Evolutionary conservation across 1,284 basidiomycete species (phyloP).

Genomic region (Bjerkandera adusta): DNA sequence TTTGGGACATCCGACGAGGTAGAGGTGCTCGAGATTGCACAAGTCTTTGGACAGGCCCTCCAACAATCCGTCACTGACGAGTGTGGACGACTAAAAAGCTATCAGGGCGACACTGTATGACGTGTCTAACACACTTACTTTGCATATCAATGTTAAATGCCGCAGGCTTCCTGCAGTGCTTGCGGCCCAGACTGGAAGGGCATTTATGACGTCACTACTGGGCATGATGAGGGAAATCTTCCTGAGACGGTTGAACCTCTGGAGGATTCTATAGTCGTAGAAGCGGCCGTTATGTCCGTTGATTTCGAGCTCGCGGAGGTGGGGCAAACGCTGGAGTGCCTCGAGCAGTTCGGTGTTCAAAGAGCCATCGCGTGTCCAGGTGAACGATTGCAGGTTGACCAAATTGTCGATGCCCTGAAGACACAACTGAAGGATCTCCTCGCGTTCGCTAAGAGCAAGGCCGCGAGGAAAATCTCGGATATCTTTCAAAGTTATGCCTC

Average conservation of each 20-base stretch:
- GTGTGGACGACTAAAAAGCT: conserved; percentile 41
- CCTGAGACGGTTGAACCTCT: conserved; percentile 37
- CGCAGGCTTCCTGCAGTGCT: conserved; percentile 42
- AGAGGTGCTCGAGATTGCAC: conserved; percentile 48
- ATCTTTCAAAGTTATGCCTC: conserved; percentile 45
- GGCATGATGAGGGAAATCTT: conserved; percentile 73
- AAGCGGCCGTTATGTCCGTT: conserved; percentile 58
- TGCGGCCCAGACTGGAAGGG: conserved; percentile 50
- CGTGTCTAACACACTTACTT: conserved; percentile 37
- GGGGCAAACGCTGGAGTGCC: conserved; percentile 40
- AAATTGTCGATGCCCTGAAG: conserved; percentile 56
- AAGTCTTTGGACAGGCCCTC: conserved; percentile 46
- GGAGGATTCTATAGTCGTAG: conserved; percentile 51
- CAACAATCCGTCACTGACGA: conserved; percentile 56
- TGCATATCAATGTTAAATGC: conserved; percentile 64
- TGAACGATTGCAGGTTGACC: conserved; percentile 54
- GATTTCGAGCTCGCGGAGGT: conserved; percentile 58
- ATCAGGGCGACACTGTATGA: conserved; percentile 4
- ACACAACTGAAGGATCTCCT: conserved; percentile 39
- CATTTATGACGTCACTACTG: conserved; percentile 45
- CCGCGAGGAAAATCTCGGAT: conserved; percentile 66
- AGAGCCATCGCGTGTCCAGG: conserved; percentile 76
- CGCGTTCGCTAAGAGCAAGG: conserved; percentile 28
- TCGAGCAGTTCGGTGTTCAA: conserved; percentile 54
- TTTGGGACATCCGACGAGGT: conserved; percentile 63